Evolutionary conservation across 2,329 filamentous ascomycete genomes (phyloP).

Genomic region (Arachnopeziza araneosa): DNA sequence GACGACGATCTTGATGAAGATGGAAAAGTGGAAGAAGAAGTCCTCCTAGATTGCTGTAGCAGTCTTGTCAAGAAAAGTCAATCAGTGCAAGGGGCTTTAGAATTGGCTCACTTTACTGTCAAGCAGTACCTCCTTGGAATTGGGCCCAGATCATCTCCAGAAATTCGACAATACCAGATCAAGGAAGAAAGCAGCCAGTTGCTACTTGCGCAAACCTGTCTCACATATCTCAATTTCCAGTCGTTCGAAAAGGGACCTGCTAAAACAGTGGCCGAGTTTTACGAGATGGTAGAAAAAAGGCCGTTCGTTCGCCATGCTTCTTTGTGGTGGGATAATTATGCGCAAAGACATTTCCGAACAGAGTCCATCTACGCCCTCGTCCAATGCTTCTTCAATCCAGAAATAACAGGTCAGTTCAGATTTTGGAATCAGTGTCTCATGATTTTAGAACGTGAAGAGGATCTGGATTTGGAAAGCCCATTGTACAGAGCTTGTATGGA

Average conservation of each 20-base stretch:
- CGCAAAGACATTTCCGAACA: too few relatives aligned
- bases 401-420: too few relatives aligned
- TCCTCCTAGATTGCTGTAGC: conserved; percentile 15
- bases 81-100: neutral
- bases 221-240: conserved; percentile 1
- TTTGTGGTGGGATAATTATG: too few relatives aligned
- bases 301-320: too few relatives aligned
- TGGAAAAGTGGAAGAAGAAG: conserved; percentile 9
- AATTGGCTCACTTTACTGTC: conserved; percentile 22
- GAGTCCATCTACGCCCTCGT: too few relatives aligned
- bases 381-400: too few relatives aligned
- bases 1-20: conserved; percentile 9
- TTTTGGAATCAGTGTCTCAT: too few relatives aligned
- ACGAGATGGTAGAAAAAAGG: too few relatives aligned
- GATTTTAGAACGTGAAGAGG: too few relatives aligned
- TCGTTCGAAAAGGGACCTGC: neutral
- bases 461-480: neutral
- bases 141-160: neutral
- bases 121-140: conserved; percentile 14
- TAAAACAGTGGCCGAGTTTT: too few relatives aligned
- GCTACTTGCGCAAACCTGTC: neutral
- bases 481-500: neutral
- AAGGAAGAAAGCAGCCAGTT: neutral
- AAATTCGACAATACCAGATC: neutral
- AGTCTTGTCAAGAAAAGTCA: conserved; percentile 14